Base-by-base conservation (phyloP, 345 rosid species). In the Pelargonium nanum region DNA sequence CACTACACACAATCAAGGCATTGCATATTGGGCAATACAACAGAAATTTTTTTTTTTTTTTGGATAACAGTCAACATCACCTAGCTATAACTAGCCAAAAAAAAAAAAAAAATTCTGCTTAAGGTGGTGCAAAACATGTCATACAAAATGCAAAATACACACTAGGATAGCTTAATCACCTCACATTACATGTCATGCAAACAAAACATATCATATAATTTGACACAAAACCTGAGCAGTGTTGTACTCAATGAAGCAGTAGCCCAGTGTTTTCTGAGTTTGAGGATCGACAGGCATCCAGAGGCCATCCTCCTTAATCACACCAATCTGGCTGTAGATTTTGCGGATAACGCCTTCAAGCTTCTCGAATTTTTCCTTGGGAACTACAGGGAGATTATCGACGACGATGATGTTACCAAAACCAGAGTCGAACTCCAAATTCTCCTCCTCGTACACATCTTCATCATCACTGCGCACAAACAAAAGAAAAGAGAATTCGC, bases 201-300 rank as follows among this genome's bases (percentile, higher is more conserved):
- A n/a, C n/a, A n/a, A n/a, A n/a, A n/a, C n/a, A n/a, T n/a, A n/a
- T n/a, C n/a, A n/a, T n/a, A n/a, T n/a, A n/a, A n/a, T n/a, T n/a
- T n/a, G 15, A 58, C 22, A 34, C 12, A 53, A 26, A 48, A 88
- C 96, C 96, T 87, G 95, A 45, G 89, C 78, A 0, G 93, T 83
- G 61, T 81, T 89, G 24, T 77, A 92, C 81, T 89, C 98, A 6
- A 89, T 85, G 61, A 92, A 92, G 70, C 96, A 83, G 62, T 85
- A 89, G 6, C 98, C 97, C 57, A 86, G 64, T 0, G 95, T 78
- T 69, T 69, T 78, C 22, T 78, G 74, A 1, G 87, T 81, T 5
- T 78, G 77, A 6, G 89, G 76, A 68, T 89, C 95, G 56, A 82
- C 64, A 1, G 98, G 98, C 97, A 92, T 92, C 93, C 87, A 85